A percentile compares a stretch with the other conserved stretches of the same genome.
phyloP scores from a whole-genome alignment of 805 yeast species.

The Tetrapisispora phaffii region DNA sequence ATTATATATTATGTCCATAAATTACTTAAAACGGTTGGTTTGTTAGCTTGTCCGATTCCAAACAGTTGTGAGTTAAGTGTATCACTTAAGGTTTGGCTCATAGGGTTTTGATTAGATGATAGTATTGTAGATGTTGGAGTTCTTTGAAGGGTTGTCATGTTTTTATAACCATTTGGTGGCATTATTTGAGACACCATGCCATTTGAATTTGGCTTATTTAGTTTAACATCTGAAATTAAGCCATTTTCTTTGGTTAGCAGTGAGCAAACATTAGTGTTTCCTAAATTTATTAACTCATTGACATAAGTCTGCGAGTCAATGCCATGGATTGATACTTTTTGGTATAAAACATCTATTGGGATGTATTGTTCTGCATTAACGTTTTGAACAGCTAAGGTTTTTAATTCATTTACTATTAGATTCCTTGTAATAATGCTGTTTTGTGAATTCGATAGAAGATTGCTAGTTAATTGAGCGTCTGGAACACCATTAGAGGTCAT shows the following conservation, averaged over 20 bases:
- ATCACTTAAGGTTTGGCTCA: background rate
- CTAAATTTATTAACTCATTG: slow-evolving; percentile 16
- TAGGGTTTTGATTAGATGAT: background rate
- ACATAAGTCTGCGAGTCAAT: slow-evolving; percentile 16
- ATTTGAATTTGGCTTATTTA: background rate
- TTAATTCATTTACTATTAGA: background rate
- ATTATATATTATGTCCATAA: background rate
- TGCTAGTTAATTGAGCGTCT: slow-evolving; percentile 10
- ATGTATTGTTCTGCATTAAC: slow-evolving; percentile 11
- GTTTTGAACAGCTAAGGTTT: slow-evolving; percentile 6
- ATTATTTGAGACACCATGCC: background rate
- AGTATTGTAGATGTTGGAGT: background rate
- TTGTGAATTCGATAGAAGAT: background rate
- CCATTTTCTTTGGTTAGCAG: slow-evolving; percentile 15
- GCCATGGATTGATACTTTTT: slow-evolving; percentile 10
- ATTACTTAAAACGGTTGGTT: background rate
- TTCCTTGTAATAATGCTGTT: background rate
- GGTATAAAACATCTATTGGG: slow-evolving; percentile 18
- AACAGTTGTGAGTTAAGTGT: slow-evolving; percentile 5
- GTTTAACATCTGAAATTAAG: slow-evolving; percentile 19
- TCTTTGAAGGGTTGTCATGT: background rate
- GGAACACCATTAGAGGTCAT: slow-evolving; percentile 1
- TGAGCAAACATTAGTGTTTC: slow-evolving; percentile 15
- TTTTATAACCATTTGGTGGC: background rate
- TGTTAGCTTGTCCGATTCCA: slow-evolving; percentile 4